Evolutionary conservation across 2,329 filamentous ascomycete genomes (phyloP).

Genomic region (Botrytis tulipae): DNA sequence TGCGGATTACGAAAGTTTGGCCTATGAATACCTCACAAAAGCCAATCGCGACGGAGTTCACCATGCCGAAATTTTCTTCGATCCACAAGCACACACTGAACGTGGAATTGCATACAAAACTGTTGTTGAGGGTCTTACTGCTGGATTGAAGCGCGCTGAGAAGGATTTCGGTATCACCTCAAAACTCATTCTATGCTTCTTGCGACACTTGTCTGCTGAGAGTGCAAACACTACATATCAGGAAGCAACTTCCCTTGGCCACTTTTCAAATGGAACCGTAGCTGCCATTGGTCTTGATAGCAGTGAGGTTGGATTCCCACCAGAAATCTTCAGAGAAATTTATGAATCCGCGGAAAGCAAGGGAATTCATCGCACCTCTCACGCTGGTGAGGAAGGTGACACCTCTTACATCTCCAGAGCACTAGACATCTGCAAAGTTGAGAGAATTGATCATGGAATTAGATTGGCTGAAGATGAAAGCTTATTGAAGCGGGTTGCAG

Average conservation of each 20-base stretch:
- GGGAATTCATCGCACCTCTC: slow-evolving; percentile 64
- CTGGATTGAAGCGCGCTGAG: slow-evolving; percentile 59
- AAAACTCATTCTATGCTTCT: slow-evolving; percentile 68
- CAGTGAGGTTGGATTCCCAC: slow-evolving; percentile 57
- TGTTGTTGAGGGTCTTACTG: slow-evolving; percentile 61
- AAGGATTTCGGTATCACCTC: slow-evolving; percentile 62
- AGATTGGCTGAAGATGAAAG: slow-evolving; percentile 58
- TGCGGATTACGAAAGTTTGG: slow-evolving; percentile 70
- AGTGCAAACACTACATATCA: slow-evolving; percentile 52
- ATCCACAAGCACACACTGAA: slow-evolving; percentile 70
- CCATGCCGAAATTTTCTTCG: slow-evolving; percentile 79
- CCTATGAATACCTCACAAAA: slow-evolving; percentile 67
- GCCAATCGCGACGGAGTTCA: slow-evolving; percentile 63
- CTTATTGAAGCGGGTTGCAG: slow-evolving; percentile 58
- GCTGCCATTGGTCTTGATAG: slow-evolving; percentile 67
- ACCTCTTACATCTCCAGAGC: slow-evolving; percentile 63
- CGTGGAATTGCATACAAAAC: slow-evolving; percentile 62
- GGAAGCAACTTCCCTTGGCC: slow-evolving; percentile 43
- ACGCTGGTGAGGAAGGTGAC: slow-evolving; percentile 75
- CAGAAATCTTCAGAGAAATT: slow-evolving; percentile 59
- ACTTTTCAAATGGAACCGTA: slow-evolving; percentile 53
- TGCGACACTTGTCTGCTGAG: slow-evolving; percentile 64
- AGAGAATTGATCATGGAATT: slow-evolving; percentile 74
- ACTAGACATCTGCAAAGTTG: slow-evolving; percentile 58
- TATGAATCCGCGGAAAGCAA: slow-evolving; percentile 54